Evolutionary conservation across 2,329 filamentous ascomycete species (phyloP).

Genomic region (Neopestalotiopsis rosae): DNA sequence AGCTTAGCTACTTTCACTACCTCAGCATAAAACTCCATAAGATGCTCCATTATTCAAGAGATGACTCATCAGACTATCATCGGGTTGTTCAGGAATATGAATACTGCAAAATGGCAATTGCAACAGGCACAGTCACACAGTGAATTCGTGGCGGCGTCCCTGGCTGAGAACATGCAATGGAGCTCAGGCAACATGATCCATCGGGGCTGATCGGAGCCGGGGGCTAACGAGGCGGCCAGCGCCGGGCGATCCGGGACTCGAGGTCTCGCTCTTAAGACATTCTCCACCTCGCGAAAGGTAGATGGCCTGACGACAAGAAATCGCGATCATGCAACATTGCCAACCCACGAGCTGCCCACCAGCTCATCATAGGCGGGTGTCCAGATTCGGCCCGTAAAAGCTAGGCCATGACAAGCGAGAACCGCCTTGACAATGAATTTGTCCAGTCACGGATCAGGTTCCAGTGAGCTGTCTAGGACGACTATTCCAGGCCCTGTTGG

Average conservation of each 20-base stretch:
- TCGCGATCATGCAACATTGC: background rate
- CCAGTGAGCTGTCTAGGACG: background rate
- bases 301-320: background rate
- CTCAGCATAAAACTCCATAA: background rate
- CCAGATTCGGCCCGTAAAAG: slow-evolving; percentile 2
- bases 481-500: background rate
- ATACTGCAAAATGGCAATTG: background rate
- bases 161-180: too few species aligned
- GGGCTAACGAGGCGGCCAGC: background rate
- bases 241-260: background rate
- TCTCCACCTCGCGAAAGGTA: background rate
- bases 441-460: background rate
- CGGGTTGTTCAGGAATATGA: background rate
- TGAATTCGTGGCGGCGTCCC: background rate
- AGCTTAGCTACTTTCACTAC: background rate
- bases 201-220: slow-evolving; percentile 16
- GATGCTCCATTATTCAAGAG: background rate
- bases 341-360: background rate
- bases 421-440: background rate
- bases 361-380: background rate
- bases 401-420: background rate
- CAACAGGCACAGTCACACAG: background rate
- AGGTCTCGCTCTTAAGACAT: background rate
- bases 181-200: background rate
- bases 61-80: background rate